phyloP scores from a whole-genome alignment of 2,329 filamentous ascomycete genomes.

The Westerdykella aurantiaca region DNA sequence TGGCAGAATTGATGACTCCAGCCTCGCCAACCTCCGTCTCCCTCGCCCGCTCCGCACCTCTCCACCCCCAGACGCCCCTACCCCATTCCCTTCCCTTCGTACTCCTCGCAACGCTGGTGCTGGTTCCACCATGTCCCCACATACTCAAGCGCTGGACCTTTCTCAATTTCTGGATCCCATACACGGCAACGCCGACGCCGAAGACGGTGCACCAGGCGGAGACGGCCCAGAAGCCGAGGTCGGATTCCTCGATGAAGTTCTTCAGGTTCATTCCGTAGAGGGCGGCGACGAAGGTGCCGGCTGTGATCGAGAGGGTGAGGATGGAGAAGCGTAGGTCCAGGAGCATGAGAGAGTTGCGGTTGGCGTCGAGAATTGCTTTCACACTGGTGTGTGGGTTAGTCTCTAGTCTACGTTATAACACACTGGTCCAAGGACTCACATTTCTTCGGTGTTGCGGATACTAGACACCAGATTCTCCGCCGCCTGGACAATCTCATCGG shows the following conservation, averaged over 20 bases:
- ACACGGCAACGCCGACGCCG: constrained; percentile 72
- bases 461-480: constrained; percentile 87
- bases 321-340: constrained; percentile 95
- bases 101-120: too few species aligned
- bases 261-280: constrained; percentile 99
- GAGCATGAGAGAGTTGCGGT: constrained; percentile 96
- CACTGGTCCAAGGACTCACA: constrained; percentile 53
- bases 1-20: constrained; percentile 3
- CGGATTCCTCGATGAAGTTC: constrained; percentile 94
- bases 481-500: constrained; percentile 95
- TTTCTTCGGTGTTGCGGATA: constrained; percentile 97
- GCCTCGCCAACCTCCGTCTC: constrained; percentile 15
- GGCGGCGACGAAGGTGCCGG: constrained; percentile 92
- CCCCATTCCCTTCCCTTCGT: constrained; percentile 18
- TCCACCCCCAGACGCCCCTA: constrained; percentile 14
- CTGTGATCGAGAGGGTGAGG: constrained; percentile 86
- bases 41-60: constrained; percentile 12
- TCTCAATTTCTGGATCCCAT: constrained; percentile 76
- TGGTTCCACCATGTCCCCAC: constrained; percentile 50
- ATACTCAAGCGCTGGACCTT: constrained; percentile 85
- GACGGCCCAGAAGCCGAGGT: constrained; percentile 76
- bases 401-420: background rate
- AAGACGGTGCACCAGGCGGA: constrained; percentile 65
- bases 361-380: constrained; percentile 93
- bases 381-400: constrained; percentile 53